Evolutionary conservation across 2,329 filamentous ascomycete genomes (phyloP).

Genomic region (Samsoniella hepiali): DNA sequence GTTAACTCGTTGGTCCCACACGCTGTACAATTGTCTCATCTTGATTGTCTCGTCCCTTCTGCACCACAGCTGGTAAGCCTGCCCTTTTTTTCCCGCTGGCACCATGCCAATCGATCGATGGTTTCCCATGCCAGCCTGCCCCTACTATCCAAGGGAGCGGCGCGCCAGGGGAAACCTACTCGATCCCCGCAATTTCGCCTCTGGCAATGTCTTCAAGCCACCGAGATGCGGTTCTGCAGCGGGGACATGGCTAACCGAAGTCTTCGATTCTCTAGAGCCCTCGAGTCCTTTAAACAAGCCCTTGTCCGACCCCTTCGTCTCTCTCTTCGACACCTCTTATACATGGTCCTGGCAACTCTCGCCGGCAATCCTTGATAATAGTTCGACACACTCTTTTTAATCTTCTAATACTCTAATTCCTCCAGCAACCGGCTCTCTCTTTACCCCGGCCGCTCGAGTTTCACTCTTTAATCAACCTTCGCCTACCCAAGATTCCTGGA

Average conservation of each 20-base stretch:
- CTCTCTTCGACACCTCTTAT: slow-evolving; percentile 27
- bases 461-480: slow-evolving; percentile 40
- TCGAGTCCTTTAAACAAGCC: slow-evolving; percentile 45
- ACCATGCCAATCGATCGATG: slow-evolving; percentile 25
- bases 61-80: slow-evolving; percentile 53
- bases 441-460: slow-evolving; percentile 27
- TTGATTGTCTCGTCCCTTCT: slow-evolving; percentile 40
- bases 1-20: slow-evolving; percentile 63
- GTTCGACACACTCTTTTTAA: slow-evolving; percentile 55
- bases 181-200: slow-evolving; percentile 20
- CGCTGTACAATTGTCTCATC: slow-evolving; percentile 47
- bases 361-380: slow-evolving; percentile 53
- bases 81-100: slow-evolving; percentile 25
- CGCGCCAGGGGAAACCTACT: slow-evolving; percentile 20
- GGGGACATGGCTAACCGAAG: slow-evolving; percentile 28
- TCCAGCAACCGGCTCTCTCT: slow-evolving; percentile 40
- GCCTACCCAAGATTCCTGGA: slow-evolving; percentile 50
- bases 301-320: slow-evolving; percentile 43
- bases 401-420: slow-evolving; percentile 52
- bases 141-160: slow-evolving; percentile 31
- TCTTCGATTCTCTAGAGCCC: slow-evolving; percentile 37
- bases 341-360: slow-evolving; percentile 45
- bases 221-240: slow-evolving; percentile 24
- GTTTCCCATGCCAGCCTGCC: slow-evolving; percentile 29
- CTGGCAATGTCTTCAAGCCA: slow-evolving; percentile 24